phyloP scores from a whole-genome alignment of 129 eudicot genomes.

The Mikania micrantha region DNA sequence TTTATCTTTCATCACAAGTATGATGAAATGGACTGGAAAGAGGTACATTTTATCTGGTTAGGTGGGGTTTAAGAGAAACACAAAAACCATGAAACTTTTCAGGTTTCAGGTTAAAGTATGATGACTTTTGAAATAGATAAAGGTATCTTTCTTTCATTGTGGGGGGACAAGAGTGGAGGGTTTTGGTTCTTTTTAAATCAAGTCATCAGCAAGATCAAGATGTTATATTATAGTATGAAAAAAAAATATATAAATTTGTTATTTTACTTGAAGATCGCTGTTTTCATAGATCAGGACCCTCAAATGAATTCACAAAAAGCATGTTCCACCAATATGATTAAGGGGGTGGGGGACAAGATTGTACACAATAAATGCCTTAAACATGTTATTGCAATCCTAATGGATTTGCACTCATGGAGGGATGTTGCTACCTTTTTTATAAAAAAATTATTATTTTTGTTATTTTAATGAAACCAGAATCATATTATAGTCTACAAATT shows the following conservation, averaged over 20 bases:
- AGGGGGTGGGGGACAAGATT: constrained; percentile 29
- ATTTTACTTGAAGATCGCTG: background rate
- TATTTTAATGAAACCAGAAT: constrained; percentile 8
- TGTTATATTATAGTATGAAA: too few relatives aligned
- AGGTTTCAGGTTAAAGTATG: constrained; percentile 18
- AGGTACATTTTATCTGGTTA: constrained; percentile 50
- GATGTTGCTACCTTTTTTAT: constrained; percentile 1
- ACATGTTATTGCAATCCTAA: constrained; percentile 23
- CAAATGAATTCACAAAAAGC: background rate
- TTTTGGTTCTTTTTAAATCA: constrained; percentile 7
- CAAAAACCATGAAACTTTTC: constrained; percentile 32
- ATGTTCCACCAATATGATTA: constrained; percentile 14
- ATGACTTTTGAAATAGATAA: constrained; percentile 12
- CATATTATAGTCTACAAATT: background rate
- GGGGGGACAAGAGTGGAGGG: constrained; percentile 9
- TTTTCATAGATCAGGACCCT: background rate
- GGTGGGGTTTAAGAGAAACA: constrained; percentile 37
- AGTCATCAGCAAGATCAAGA: too few relatives aligned
- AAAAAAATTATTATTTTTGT: background rate
- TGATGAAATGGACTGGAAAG: constrained; percentile 2
- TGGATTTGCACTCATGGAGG: constrained; percentile 26
- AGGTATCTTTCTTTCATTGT: constrained; percentile 11
- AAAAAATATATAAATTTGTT: background rate
- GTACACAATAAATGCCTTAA: constrained; percentile 15
- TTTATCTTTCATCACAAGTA: constrained; percentile 26